Evolutionary conservation across 2,329 filamentous ascomycete genomes (phyloP).

Genomic region (Talaromyces sp.): DNA sequence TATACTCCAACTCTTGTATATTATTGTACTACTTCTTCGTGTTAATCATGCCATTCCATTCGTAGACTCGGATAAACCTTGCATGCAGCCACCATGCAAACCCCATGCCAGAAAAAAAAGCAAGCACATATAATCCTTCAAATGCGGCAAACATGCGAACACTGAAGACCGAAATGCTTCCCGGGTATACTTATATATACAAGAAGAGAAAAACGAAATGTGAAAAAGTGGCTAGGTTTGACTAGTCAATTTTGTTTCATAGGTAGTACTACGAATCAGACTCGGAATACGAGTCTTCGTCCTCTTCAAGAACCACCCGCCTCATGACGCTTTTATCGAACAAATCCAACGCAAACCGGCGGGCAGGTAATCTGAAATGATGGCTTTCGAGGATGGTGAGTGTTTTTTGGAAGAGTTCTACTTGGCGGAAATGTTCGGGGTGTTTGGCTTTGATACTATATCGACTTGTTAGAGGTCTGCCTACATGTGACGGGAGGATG

Average conservation of each 20-base stretch:
- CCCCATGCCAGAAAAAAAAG: not conserved
- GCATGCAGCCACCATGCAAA: not conserved
- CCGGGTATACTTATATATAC: not conserved
- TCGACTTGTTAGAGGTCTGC: not conserved
- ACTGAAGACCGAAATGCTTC: not conserved
- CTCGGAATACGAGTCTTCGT: slow-evolving; percentile 31
- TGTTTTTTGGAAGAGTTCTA: slow-evolving; percentile 77
- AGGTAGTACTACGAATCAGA: not conserved
- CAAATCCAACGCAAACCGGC: slow-evolving; percentile 86
- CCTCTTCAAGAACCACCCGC: slow-evolving; percentile 77
- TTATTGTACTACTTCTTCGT: not conserved
- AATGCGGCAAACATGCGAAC: not conserved
- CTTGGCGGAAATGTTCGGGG: slow-evolving; percentile 70
- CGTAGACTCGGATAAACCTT: not conserved
- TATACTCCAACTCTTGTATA: not conserved
- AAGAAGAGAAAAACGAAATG: not conserved
- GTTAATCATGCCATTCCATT: not conserved
- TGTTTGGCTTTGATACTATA: slow-evolving; percentile 73
- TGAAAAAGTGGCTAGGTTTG: not conserved
- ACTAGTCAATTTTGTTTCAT: not conserved
- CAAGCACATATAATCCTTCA: not conserved
- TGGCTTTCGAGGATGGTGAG: slow-evolving; percentile 83
- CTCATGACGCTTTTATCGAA: slow-evolving; percentile 90
- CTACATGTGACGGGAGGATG: not conserved
- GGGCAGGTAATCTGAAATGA: slow-evolving; percentile 81